phyloP scores from a whole-genome alignment of 768 basidiomycete species.

The Psilocybe cubensis region DNA sequence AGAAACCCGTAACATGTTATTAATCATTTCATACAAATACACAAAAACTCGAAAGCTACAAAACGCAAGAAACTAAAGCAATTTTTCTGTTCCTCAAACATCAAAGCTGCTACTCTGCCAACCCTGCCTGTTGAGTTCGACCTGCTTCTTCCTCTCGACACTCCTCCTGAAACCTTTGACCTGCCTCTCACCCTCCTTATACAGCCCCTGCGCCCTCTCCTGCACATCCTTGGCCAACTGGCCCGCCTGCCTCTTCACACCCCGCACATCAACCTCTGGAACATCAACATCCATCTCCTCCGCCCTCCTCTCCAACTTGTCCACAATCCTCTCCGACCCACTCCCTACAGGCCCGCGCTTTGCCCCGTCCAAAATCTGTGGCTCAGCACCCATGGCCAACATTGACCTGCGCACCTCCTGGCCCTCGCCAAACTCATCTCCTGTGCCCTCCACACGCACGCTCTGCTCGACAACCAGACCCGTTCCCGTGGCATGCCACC shows the following conservation, averaged over 20 bases:
- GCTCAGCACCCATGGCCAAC: conserved; percentile 74
- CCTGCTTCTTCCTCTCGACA: conserved; percentile 41
- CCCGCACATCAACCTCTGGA: conserved; percentile 5
- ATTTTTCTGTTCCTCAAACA: conserved; percentile 20
- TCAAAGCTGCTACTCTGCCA: conserved; percentile 59
- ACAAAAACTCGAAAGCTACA: neutral
- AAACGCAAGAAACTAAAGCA: neutral
- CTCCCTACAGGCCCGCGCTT: conserved; percentile 71
- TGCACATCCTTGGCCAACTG: conserved; percentile 26
- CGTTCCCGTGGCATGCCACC: conserved; percentile 61
- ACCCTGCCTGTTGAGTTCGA: conserved; percentile 41
- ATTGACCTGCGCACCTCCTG: conserved; percentile 25
- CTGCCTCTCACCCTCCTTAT: conserved; percentile 37
- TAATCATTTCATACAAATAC: too few relatives aligned
- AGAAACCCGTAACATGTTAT: too few relatives aligned
- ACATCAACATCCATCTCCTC: conserved; percentile 28
- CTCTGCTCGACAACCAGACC: conserved; percentile 62
- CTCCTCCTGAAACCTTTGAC: conserved; percentile 46
- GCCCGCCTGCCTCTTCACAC: conserved; percentile 4
- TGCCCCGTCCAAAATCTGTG: conserved; percentile 69
- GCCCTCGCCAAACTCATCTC: conserved; percentile 23
- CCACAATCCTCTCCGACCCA: conserved; percentile 43
- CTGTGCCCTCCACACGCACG: conserved; percentile 22
- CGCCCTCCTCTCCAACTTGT: conserved; percentile 34
- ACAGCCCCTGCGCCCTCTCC: conserved; percentile 28